Percentiles rank a stretch among this genome's conserved stretches.
Evolutionary conservation across 2,329 filamentous ascomycete genomes (phyloP).

Genomic region (Escovopsis sp.): DNA sequence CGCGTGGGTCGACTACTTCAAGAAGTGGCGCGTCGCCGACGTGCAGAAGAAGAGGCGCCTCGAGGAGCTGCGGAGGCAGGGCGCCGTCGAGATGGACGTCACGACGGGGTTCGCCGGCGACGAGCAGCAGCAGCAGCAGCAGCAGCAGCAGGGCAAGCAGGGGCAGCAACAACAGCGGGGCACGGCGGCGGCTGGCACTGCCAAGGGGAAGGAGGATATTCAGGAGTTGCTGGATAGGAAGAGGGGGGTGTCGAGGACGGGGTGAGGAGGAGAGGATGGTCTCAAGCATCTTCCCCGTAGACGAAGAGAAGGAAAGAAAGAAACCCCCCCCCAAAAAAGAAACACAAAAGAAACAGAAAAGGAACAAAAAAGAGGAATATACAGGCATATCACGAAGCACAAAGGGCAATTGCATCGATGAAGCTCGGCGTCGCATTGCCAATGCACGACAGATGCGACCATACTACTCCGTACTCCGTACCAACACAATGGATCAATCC

Average conservation of each 20-base stretch:
- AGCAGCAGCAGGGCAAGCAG: constrained; percentile 11
- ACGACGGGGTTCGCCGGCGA: constrained; percentile 21
- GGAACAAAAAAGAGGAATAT: too few species aligned
- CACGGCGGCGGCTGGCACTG: too few species aligned
- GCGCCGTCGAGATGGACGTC: constrained; percentile 45
- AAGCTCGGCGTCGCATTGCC: too few species aligned
- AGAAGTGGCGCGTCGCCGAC: constrained; percentile 89
- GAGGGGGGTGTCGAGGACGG: constrained; percentile 11
- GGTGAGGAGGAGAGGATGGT: not conserved
- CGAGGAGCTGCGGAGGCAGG: constrained; percentile 57
- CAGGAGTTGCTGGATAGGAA: constrained; percentile 24
- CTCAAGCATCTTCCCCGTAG: not conserved
- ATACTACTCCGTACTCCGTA: too few species aligned
- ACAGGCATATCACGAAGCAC: too few species aligned
- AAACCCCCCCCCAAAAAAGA: too few species aligned
- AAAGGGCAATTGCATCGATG: too few species aligned
- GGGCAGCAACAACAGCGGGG: constrained; percentile 4
- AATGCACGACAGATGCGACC: too few species aligned
- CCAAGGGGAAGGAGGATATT: constrained; percentile 21
- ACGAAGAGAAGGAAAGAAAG: not conserved
- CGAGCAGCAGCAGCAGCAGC: constrained; percentile 8
- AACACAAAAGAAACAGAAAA: too few species aligned
- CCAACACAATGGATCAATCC: too few species aligned
- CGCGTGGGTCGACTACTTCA: constrained; percentile 98
- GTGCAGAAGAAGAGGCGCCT: constrained; percentile 69